These are phyloP conservation scores for Fraxinus xanthoxyloides DNA, from an alignment of 305 asterid species.

Conservation along the genomic window DNA sequence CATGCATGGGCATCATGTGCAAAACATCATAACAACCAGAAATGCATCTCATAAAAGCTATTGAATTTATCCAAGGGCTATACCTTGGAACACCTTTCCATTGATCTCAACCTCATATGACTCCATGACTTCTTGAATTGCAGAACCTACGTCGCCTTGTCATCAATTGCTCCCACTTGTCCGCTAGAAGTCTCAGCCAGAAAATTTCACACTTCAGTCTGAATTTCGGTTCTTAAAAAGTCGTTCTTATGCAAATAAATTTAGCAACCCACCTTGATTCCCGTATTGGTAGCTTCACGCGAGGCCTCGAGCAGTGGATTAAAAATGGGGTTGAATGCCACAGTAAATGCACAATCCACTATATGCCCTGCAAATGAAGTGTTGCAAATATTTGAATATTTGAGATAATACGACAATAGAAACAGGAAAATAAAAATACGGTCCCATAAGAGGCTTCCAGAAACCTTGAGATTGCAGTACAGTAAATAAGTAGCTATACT, in stretches of 20 bases:
- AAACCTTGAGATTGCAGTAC: not conserved
- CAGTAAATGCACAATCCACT: constrained; percentile 91
- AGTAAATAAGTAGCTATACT: constrained; percentile 23
- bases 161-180: constrained; percentile 13
- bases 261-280: constrained; percentile 67
- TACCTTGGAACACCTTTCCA: constrained; percentile 93
- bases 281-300: constrained; percentile 93
- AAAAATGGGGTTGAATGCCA: constrained; percentile 96
- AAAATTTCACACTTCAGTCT: constrained; percentile 9
- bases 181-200: constrained; percentile 10
- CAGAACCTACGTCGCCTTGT: constrained; percentile 91
- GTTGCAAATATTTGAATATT: constrained; percentile 18
- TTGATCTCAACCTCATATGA: constrained; percentile 96
- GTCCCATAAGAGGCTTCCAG: constrained; percentile 10
- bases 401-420: constrained; percentile 9
- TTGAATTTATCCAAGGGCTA: constrained; percentile 9
- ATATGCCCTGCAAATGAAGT: constrained; percentile 64
- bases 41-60: constrained; percentile 13
- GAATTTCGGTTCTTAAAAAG: not conserved
- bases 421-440: not conserved
- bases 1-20: not conserved
- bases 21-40: not conserved
- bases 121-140: constrained; percentile 99
- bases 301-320: constrained; percentile 93
- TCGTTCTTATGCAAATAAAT: not conserved